Conservation (phyloP, 345 rosid species). For the Pelargonium nanum region DNA sequence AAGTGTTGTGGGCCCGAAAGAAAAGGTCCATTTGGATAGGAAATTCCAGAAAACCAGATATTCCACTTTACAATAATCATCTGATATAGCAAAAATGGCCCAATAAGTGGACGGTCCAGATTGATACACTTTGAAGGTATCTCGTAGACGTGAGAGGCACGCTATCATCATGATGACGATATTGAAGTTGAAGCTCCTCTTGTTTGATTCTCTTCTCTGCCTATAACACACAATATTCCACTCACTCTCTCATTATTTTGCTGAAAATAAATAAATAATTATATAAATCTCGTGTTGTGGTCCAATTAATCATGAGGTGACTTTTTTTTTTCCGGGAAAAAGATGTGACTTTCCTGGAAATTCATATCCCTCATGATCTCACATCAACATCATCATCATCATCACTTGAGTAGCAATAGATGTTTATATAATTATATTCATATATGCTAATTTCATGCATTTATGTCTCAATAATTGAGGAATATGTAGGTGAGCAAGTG, state of each 20-base stretch:
- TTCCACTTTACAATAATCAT: constrained; percentile 18
- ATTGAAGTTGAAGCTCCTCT: constrained; percentile 4
- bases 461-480: too few species aligned
- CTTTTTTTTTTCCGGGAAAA: constrained; percentile 44
- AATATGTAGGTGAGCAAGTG: too few species aligned
- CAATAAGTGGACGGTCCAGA: constrained; percentile 12
- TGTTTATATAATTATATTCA: too few species aligned
- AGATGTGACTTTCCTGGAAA: background rate
- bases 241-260: constrained; percentile 25
- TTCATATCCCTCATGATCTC: too few species aligned
- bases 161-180: constrained; percentile 12
- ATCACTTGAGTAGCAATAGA: too few species aligned
- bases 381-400: too few species aligned
- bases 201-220: background rate
- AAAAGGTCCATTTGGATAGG: constrained; percentile 6
- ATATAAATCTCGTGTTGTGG: constrained; percentile 30
- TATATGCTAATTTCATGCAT: too few species aligned
- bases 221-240: constrained; percentile 1
- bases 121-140: background rate
- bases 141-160: constrained; percentile 9
- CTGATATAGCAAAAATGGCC: background rate
- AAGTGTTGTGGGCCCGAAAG: constrained; percentile 12
- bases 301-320: constrained; percentile 44
- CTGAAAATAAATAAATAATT: too few species aligned
- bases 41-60: constrained; percentile 19